phyloP scores from a whole-genome alignment of 352 stramenopile species.

The Pythium dissimile region DNA sequence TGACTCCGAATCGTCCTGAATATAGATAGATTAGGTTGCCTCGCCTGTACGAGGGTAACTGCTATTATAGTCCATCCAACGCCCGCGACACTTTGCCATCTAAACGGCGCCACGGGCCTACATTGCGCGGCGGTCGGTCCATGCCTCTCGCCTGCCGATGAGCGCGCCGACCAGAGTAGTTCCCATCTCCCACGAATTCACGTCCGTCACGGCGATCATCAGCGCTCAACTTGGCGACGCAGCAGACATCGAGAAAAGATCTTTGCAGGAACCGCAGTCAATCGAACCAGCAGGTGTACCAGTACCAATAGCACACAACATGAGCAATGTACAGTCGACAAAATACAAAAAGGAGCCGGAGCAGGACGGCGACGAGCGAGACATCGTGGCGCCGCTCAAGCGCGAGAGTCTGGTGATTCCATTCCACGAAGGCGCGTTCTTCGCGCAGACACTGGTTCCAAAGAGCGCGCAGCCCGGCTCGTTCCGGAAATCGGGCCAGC shows the following conservation, averaged over 20 bases:
- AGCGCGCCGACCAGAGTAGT: background rate
- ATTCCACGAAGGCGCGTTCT: conserved; percentile 1
- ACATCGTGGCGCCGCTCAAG: background rate
- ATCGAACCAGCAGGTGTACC: background rate
- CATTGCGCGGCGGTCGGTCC: no score
- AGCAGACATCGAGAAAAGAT: no score
- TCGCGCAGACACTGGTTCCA: background rate
- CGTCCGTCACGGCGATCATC: background rate
- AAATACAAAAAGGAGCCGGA: background rate
- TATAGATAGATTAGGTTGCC: no score
- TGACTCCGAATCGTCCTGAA: no score
- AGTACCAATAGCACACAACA: background rate
- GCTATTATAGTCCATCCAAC: no score
- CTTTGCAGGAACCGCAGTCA: background rate
- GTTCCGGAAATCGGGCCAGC: background rate
- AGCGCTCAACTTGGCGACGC: background rate
- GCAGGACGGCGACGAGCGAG: conserved; percentile 13
- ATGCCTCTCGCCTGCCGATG: no score
- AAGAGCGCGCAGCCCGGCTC: background rate
- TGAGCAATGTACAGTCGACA: no score
- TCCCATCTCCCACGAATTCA: background rate
- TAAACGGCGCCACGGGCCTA: no score
- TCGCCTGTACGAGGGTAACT: no score
- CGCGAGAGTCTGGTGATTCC: background rate
- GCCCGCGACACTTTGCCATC: no score